A percentile compares a stretch with the other conserved stretches of the same genome.
These are phyloP conservation scores for Diaporthe aspalathi DNA, from an alignment of 2,329 filamentous ascomycete species.

Conservation along the genomic window DNA sequence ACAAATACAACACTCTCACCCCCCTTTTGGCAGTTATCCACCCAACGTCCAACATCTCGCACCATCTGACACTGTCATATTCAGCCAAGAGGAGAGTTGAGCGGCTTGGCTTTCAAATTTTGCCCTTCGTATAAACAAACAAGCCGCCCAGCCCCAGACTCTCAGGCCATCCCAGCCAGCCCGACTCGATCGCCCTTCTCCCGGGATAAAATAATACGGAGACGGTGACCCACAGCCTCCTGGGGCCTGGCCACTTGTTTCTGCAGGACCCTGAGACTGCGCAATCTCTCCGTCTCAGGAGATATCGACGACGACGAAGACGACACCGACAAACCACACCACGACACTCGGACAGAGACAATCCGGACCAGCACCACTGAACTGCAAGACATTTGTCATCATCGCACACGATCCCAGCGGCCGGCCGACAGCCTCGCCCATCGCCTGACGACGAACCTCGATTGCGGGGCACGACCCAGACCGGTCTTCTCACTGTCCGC, in stretches of 20 bases:
- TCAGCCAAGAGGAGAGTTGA: not conserved
- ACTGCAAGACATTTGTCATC: slow-evolving; percentile 1
- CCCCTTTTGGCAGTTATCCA: not conserved
- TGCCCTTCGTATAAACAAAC: not conserved
- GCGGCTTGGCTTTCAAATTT: not conserved
- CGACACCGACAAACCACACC: not conserved
- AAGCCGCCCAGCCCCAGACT: not conserved
- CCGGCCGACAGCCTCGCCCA: slow-evolving; percentile 12
- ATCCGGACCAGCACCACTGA: not conserved
- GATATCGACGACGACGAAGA: slow-evolving; percentile 26
- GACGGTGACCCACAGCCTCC: slow-evolving; percentile 38
- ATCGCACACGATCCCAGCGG: not conserved
- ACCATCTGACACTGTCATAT: not conserved
- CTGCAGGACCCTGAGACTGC: slow-evolving; percentile 35
- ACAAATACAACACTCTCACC: not conserved
- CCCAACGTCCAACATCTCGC: not conserved
- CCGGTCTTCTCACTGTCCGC: slow-evolving; percentile 8
- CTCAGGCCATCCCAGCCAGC: slow-evolving; percentile 10
- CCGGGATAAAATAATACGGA: slow-evolving; percentile 40
- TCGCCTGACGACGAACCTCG: slow-evolving; percentile 27
- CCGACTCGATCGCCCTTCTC: slow-evolving; percentile 16
- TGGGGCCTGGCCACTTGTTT: slow-evolving; percentile 37
- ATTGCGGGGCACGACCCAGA: slow-evolving; percentile 34
- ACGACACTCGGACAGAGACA: not conserved
- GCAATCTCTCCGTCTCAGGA: slow-evolving; percentile 33